Evolutionary conservation across 1,284 basidiomycete genomes (phyloP).

Genomic region (Tilletia horrida): DNA sequence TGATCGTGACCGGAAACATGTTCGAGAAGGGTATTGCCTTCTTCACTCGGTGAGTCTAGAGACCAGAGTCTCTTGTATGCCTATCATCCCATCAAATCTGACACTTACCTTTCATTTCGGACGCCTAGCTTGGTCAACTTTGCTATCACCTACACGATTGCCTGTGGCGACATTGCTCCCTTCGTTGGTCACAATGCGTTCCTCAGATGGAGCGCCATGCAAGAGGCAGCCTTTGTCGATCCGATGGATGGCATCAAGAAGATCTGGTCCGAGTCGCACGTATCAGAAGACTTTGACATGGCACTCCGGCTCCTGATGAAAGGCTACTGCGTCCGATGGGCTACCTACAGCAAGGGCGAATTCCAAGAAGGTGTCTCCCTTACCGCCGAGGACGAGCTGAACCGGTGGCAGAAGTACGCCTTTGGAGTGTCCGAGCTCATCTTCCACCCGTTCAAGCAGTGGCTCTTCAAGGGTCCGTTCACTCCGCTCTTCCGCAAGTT

Average conservation of each 20-base stretch:
- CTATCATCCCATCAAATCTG: no score
- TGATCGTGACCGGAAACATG: conserved; percentile 80
- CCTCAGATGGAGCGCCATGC: conserved; percentile 76
- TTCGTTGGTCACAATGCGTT: conserved; percentile 87
- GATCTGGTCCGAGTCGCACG: conserved; percentile 76
- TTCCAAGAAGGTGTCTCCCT: conserved; percentile 86
- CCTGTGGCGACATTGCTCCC: conserved; percentile 59
- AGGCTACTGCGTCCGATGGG: conserved; percentile 74
- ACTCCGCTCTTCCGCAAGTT: conserved; percentile 73
- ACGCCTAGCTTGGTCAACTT: conserved; percentile 30
- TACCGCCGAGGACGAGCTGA: conserved; percentile 69
- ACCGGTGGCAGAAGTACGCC: conserved; percentile 81
- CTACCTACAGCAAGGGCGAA: conserved; percentile 72
- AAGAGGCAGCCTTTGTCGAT: conserved; percentile 73
- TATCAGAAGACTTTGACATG: conserved; percentile 79
- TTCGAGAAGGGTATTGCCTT: conserved; percentile 81
- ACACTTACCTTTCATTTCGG: no score
- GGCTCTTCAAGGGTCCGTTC: conserved; percentile 72
- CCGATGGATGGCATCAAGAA: conserved; percentile 65
- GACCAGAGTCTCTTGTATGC: no score
- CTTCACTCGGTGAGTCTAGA: conserved; percentile 58
- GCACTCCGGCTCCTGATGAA: conserved; percentile 58
- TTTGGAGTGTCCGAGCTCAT: conserved; percentile 63
- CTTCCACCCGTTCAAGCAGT: conserved; percentile 60
- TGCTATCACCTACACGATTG: conserved; percentile 57